Conservation (phyloP, 257 asterid genomes). For the Paraleonurus japonicus region DNA sequence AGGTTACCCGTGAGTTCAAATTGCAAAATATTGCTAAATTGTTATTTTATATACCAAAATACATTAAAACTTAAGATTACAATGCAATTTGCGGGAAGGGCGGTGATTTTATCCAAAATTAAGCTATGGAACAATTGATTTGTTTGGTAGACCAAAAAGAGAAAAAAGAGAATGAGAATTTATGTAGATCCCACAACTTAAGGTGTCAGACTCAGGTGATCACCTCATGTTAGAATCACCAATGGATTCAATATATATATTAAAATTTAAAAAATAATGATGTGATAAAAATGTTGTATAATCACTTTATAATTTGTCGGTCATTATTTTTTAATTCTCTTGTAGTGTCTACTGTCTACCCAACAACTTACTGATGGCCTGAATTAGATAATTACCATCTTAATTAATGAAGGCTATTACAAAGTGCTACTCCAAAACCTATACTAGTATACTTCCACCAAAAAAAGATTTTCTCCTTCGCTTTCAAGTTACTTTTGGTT, state of each 20-base stretch:
- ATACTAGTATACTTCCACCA: slow-evolving; percentile 27
- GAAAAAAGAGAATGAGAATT: too few relatives aligned
- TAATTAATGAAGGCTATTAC: slow-evolving; percentile 36
- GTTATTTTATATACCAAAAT: too few relatives aligned
- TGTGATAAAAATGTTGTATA: neutral
- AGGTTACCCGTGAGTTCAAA: too few relatives aligned
- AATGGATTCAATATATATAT: neutral
- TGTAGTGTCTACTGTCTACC: slow-evolving; percentile 14
- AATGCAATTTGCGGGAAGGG: too few relatives aligned
- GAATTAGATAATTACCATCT: slow-evolving; percentile 15
- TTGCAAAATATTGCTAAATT: too few relatives aligned
- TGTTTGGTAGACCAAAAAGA: too few relatives aligned
- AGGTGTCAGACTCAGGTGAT: too few relatives aligned
- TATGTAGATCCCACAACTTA: too few relatives aligned
- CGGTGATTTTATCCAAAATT: too few relatives aligned
- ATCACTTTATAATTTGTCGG: neutral
- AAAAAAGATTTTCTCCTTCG: slow-evolving; percentile 43
- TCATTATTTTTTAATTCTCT: neutral
- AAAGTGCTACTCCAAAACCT: slow-evolving; percentile 27
- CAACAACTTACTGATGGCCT: slow-evolving; percentile 23
- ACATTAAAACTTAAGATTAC: too few relatives aligned
- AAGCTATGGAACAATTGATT: too few relatives aligned
- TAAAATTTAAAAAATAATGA: neutral
- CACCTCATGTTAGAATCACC: too few relatives aligned
- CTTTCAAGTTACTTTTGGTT: slow-evolving; percentile 74